A percentile compares a stretch with the other conserved stretches of the same genome.
Conservation (phyloP, 345 rosid species). For the Citrus sp. region DNA sequence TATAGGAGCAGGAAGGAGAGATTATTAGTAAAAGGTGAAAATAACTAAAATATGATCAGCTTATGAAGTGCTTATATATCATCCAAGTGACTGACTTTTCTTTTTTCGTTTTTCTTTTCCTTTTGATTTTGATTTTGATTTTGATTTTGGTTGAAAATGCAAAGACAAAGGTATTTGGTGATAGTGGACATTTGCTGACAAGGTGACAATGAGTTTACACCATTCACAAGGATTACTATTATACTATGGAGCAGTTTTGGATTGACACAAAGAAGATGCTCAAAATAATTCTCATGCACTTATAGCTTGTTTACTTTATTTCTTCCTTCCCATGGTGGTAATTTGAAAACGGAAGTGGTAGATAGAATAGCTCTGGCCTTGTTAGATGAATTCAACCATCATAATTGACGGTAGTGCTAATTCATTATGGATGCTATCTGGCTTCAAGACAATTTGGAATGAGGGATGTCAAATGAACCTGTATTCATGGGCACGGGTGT, state of each 20-base stretch:
- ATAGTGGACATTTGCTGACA: not conserved
- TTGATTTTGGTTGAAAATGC: not conserved
- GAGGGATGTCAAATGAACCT: not conserved
- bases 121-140: too few relatives aligned
- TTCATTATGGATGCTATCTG: too few relatives aligned
- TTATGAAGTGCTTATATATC: not conserved
- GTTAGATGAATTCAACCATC: not conserved
- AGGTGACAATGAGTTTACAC: not conserved
- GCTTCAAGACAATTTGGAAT: not conserved
- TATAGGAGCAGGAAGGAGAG: not conserved
- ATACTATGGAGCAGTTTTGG: not conserved
- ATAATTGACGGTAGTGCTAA: not conserved
- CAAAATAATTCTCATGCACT: not conserved
- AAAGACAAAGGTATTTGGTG: not conserved
- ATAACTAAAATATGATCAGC: not conserved
- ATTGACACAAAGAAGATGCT: not conserved
- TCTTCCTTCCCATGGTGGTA: not conserved
- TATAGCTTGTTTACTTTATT: not conserved
- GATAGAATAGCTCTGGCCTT: not conserved
- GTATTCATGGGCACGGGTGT: not conserved
- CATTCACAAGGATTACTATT: not conserved
- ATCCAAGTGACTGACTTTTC: not conserved
- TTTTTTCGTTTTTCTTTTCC: not conserved
- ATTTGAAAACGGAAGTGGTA: not conserved
- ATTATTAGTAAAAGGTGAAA: not conserved